Conservation (phyloP, 495 filamentous ascomycete species). For the Neurospora discreta region DNA sequence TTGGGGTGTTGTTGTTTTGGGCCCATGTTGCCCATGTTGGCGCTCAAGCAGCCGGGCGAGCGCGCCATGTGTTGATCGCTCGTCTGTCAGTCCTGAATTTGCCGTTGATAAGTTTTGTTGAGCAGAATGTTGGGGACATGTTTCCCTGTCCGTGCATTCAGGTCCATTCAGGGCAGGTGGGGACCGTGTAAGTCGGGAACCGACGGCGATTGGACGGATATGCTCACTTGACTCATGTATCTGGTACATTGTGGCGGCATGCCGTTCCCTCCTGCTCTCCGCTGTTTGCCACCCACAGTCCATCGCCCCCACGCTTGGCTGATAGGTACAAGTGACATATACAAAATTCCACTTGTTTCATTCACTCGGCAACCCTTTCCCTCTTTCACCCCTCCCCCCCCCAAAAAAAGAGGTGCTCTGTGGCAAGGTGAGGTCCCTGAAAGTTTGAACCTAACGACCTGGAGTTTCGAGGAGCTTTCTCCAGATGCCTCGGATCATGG, state of each 20-base stretch:
- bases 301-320: neutral
- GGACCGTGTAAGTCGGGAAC: neutral
- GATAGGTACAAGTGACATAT: neutral
- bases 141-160: neutral
- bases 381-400: neutral
- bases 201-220: neutral
- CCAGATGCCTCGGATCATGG: neutral
- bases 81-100: conserved; percentile 7
- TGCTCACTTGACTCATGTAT: neutral
- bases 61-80: neutral
- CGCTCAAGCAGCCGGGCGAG: neutral
- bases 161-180: neutral
- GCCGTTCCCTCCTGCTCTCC: neutral
- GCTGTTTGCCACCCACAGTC: neutral
- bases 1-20: neutral
- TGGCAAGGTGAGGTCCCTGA: neutral
- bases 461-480: neutral
- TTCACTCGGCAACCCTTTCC: neutral
- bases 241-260: neutral
- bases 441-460: too few relatives aligned
- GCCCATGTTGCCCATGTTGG: neutral
- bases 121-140: conserved; percentile 25
- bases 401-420: neutral
- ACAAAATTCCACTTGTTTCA: neutral
- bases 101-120: conserved; percentile 21